Evolutionary conservation across 2,329 filamentous ascomycete species (phyloP).

Genomic region (Diaporthe batatas): DNA sequence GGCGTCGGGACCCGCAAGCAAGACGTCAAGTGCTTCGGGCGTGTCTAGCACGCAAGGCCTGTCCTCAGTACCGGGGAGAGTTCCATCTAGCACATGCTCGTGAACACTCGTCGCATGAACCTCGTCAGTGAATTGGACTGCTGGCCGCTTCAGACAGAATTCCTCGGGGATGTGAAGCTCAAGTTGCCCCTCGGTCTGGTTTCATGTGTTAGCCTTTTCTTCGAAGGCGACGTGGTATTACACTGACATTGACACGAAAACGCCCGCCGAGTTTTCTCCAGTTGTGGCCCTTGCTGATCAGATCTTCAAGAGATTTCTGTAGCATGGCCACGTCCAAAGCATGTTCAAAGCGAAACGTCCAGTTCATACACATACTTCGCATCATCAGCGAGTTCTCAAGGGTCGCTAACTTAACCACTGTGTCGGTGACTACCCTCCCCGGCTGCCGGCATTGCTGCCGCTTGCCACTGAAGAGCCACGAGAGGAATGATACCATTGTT

Average conservation of each 20-base stretch:
- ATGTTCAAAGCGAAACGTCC: slow-evolving; percentile 59
- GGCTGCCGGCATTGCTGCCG: background rate
- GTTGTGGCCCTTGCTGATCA: slow-evolving; percentile 56
- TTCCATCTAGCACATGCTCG: slow-evolving; percentile 56
- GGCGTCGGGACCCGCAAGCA: slow-evolving; percentile 46
- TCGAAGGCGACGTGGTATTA: background rate
- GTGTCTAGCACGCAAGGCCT: slow-evolving; percentile 49
- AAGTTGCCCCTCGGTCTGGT: slow-evolving; percentile 45
- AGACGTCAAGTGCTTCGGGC: slow-evolving; percentile 45
- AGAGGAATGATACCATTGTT: slow-evolving; percentile 24
- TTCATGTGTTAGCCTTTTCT: background rate
- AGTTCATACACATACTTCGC: slow-evolving; percentile 48
- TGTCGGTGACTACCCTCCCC: slow-evolving; percentile 42
- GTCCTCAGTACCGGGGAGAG: slow-evolving; percentile 51
- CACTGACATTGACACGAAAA: slow-evolving; percentile 47
- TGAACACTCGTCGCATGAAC: slow-evolving; percentile 52
- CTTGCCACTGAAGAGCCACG: slow-evolving; percentile 16
- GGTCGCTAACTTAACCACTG: slow-evolving; percentile 50
- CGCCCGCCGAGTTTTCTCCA: slow-evolving; percentile 63
- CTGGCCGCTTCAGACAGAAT: slow-evolving; percentile 52
- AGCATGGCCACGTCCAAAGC: slow-evolving; percentile 59
- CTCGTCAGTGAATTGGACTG: slow-evolving; percentile 56
- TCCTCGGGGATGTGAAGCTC: slow-evolving; percentile 51
- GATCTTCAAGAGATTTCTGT: slow-evolving; percentile 50
- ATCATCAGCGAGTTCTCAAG: slow-evolving; percentile 49